Conservation (phyloP, 1,284 basidiomycete species). For the Inonotus obliquus region DNA sequence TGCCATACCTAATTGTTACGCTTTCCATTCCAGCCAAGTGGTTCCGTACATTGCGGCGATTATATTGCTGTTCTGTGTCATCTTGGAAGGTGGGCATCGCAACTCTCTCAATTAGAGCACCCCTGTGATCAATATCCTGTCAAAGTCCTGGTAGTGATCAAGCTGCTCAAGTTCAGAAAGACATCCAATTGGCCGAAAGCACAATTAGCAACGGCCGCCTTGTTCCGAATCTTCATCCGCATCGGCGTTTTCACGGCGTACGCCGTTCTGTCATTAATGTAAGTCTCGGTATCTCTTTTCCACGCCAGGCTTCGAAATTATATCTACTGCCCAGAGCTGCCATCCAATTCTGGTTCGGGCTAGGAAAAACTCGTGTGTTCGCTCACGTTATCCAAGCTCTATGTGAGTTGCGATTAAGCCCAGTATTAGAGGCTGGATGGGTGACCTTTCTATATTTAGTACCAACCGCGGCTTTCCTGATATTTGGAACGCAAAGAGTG, state of each 20-base stretch:
- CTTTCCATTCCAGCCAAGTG: not conserved
- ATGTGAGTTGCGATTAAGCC: not conserved
- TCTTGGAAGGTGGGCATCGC: not conserved
- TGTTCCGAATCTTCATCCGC: slow-evolving; percentile 2
- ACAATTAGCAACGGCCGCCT: not conserved
- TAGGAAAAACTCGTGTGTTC: not conserved
- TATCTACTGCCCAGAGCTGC: not conserved
- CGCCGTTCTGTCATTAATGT: not conserved
- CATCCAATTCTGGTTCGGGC: not conserved
- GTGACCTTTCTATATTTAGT: not conserved
- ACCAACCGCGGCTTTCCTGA: slow-evolving; percentile 1
- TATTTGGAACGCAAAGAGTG: slow-evolving; percentile 9
- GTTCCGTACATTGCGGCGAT: not conserved
- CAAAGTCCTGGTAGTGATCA: slow-evolving; percentile 1
- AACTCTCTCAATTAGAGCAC: not conserved
- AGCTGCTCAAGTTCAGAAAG: not conserved
- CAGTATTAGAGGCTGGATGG: not conserved
- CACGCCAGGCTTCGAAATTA: not conserved
- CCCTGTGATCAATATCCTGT: not conserved
- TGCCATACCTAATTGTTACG: not conserved
- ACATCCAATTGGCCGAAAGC: not conserved
- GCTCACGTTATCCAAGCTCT: not conserved
- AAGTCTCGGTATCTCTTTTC: not conserved
- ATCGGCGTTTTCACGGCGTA: slow-evolving; percentile 1
- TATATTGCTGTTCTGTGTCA: not conserved